These are phyloP conservation scores for Retiboletus flavoniger DNA, from an alignment of 1,284 basidiomycete species.

Conservation along the genomic window DNA sequence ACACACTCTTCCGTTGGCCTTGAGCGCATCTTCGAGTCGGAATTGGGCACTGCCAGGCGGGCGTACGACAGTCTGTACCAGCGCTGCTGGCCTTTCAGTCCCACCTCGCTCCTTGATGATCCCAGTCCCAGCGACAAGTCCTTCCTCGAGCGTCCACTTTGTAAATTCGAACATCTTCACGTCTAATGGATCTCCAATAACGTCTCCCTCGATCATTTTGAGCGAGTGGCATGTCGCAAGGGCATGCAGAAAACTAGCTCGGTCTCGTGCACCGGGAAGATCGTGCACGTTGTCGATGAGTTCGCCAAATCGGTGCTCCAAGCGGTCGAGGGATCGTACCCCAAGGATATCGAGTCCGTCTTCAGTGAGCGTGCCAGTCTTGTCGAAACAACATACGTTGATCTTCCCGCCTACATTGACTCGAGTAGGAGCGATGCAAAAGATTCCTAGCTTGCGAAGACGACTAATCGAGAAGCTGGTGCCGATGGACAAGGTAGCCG, in stretches of 20 bases:
- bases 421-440: slow-evolving; percentile 95
- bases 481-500: slow-evolving; percentile 96
- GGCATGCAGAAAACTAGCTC: slow-evolving; percentile 87
- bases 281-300: slow-evolving; percentile 87
- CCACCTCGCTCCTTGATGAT: slow-evolving; percentile 66
- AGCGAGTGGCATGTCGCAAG: slow-evolving; percentile 96
- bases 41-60: slow-evolving; percentile 92
- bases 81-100: slow-evolving; percentile 75
- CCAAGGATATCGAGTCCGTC: slow-evolving; percentile 98
- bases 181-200: slow-evolving; percentile 95
- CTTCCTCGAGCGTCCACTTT: slow-evolving; percentile 95
- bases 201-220: slow-evolving; percentile 86
- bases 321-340: slow-evolving; percentile 79
- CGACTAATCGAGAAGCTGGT: slow-evolving; percentile 94
- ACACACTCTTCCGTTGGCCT: slow-evolving; percentile 70
- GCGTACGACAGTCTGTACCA: slow-evolving; percentile 96
- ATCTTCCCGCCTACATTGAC: slow-evolving; percentile 97
- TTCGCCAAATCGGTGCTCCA: slow-evolving; percentile 82
- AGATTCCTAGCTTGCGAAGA: slow-evolving; percentile 87
- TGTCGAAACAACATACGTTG: slow-evolving; percentile 99
- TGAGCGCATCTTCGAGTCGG: slow-evolving; percentile 89
- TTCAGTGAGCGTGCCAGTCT: slow-evolving; percentile 98
- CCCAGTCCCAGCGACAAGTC: slow-evolving; percentile 65
- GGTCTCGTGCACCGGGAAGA: slow-evolving; percentile 71
- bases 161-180: slow-evolving; percentile 99